These are phyloP conservation scores for Phytophthora pini DNA, from an alignment of 352 stramenopile genomes.

Conservation along the genomic window DNA sequence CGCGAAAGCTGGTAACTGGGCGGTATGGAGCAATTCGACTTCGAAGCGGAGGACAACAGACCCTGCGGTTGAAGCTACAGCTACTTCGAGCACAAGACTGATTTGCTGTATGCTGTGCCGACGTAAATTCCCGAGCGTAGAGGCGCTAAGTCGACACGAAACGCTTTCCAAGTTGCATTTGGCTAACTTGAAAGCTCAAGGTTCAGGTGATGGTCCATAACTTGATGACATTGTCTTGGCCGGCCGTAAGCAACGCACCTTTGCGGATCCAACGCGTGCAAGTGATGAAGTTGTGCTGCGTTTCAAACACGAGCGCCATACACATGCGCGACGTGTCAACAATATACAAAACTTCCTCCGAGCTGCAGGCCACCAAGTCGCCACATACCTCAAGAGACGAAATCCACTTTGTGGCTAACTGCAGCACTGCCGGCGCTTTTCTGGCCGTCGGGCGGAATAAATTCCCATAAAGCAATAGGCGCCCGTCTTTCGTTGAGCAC, in stretches of 20 bases:
- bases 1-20: constrained; percentile 48
- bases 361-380: constrained; percentile 57
- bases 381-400: constrained; percentile 59
- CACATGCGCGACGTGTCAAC: constrained; percentile 52
- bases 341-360: constrained; percentile 64
- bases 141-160: constrained; percentile 60
- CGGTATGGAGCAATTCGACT: constrained; percentile 38
- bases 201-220: constrained; percentile 56
- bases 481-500: constrained; percentile 72
- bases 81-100: background rate
- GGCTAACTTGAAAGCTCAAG: constrained; percentile 40
- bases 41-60: constrained; percentile 1
- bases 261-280: constrained; percentile 62
- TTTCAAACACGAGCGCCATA: constrained; percentile 50
- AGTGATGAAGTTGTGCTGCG: constrained; percentile 69
- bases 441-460: constrained; percentile 9
- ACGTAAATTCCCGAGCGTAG: constrained; percentile 63
- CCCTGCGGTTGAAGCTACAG: background rate
- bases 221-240: constrained; percentile 79
- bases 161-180: constrained; percentile 59
- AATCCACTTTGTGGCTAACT: constrained; percentile 64
- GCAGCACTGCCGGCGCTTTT: constrained; percentile 40
- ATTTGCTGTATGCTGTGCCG: constrained; percentile 73
- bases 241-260: constrained; percentile 51
- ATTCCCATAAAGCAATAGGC: constrained; percentile 55